Evolutionary conservation across 164 flowering plant genomes (phyloP), one percentile per base, ranked within the genome.

Genomic region (Magnolia changhungtana): DNA sequence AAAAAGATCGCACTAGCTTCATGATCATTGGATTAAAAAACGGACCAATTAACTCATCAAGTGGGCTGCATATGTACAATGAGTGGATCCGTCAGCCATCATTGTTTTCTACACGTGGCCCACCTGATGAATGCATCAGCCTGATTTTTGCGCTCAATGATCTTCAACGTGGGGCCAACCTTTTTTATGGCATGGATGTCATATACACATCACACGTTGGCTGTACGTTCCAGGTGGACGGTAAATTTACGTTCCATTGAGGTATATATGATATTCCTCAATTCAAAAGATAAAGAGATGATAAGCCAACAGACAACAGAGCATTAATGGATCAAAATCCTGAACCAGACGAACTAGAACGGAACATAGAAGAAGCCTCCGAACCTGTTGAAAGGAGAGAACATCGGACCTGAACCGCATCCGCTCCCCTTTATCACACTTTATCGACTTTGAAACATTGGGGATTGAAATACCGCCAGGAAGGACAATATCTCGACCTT

Each of bases 351-450:
- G 37, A 18, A 31, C 7, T 31, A 19, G 31, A 29, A 68, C 7
- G 21, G 18, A 4, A 19, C 7, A 14, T 13, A 19, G 8, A 16
- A 67, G 70, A 27, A 67, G 45, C 11, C 9, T 9, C 70, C 37
- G 13, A 27, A 93, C 99, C 95, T 95, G 98, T 66, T 91, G 97
- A 80, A 96, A 96, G 23, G 96, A 82, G 37, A 94, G 89, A 61
- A 90, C 93, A 81, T 94, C 98, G 21, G 99, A 91, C 69, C 93
- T 85, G 83, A 92, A 91, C 74, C 98, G 82, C 51, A 88, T 91
- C 72, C 97, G 87, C 76, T 96, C 99, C 52, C 99, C 99, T 85
- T 96, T 96, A 79, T 96, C 99, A 67, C 97, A 96, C 69, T 91
- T 91, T 19, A 96, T 94, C 0, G 91, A 90, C 72, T 85, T 89